phyloP scores from a whole-genome alignment of 2,329 filamentous ascomycete genomes.

The Beauveria scarabaeidicola region DNA sequence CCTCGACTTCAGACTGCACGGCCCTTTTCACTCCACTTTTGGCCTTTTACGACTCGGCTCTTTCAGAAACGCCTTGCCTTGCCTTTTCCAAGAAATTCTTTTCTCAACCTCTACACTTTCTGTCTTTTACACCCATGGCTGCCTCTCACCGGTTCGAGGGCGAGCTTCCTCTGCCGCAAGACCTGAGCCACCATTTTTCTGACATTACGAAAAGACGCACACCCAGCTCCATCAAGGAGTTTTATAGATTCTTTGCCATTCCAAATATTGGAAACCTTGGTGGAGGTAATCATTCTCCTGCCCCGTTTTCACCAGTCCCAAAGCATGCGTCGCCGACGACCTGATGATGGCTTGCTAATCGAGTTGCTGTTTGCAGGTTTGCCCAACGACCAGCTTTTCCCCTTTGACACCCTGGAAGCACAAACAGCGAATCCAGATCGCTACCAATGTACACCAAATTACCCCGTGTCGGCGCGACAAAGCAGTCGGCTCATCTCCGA shows the following conservation, averaged over 20 bases:
- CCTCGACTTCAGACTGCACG: neutral
- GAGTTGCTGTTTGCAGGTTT: conserved; percentile 46
- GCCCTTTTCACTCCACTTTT: conserved; percentile 6
- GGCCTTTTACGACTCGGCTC: neutral
- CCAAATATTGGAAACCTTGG: conserved; percentile 55
- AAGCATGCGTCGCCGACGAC: neutral
- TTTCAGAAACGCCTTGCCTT: neutral
- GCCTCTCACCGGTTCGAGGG: neutral
- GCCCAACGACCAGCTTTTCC: conserved; percentile 74
- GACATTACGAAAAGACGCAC: conserved; percentile 55
- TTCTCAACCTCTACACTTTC: neutral
- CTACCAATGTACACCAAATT: conserved; percentile 62
- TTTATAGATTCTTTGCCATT: conserved; percentile 75
- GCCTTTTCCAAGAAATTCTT: neutral
- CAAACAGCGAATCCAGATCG: conserved; percentile 65
- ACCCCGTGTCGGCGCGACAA: conserved; percentile 29
- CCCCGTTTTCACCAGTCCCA: neutral
- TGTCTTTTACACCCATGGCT: neutral
- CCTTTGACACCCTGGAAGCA: conserved; percentile 84
- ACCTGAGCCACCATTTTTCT: conserved; percentile 75
- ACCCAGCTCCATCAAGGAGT: conserved; percentile 63
- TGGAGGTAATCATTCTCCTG: conserved; percentile 39
- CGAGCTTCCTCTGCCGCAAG: conserved; percentile 42
- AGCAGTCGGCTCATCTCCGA: conserved; percentile 9
- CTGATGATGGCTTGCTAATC: neutral